Conservation (phyloP, 768 basidiomycete genomes). For the Epithele typhae region DNA sequence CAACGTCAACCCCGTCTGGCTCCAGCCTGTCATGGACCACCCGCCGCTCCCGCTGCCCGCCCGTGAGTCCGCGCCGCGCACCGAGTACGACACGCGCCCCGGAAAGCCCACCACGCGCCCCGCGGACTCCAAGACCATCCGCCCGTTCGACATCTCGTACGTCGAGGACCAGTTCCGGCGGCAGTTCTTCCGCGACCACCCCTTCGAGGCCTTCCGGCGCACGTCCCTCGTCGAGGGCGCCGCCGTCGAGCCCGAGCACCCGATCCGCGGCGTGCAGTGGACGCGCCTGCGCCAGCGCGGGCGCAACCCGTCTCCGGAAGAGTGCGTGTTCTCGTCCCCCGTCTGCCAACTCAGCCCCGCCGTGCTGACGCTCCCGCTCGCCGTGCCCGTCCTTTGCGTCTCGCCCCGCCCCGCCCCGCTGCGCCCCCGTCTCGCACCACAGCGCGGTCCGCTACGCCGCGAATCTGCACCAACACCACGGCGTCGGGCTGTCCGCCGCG, state of each 20-base stretch:
- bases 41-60: slow-evolving; percentile 88
- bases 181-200: slow-evolving; percentile 94
- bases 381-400: too few species aligned
- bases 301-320: slow-evolving; percentile 81
- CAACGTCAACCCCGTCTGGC: slow-evolving; percentile 74
- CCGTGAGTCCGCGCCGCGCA: slow-evolving; percentile 57
- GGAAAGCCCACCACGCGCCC: slow-evolving; percentile 9
- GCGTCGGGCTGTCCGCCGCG: slow-evolving; percentile 65
- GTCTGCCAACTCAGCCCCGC: not conserved
- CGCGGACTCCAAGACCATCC: slow-evolving; percentile 14
- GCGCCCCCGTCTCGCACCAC: not conserved
- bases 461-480: slow-evolving; percentile 67
- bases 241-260: slow-evolving; percentile 50
- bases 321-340: slow-evolving; percentile 50
- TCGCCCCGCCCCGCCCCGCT: not conserved
- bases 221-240: slow-evolving; percentile 70
- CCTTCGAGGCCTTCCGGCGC: slow-evolving; percentile 90
- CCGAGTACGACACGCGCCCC: slow-evolving; percentile 43
- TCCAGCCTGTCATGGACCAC: slow-evolving; percentile 75
- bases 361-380: slow-evolving; percentile 8
- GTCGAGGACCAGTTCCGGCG: slow-evolving; percentile 81
- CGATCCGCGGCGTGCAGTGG: slow-evolving; percentile 64
- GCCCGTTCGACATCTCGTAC: slow-evolving; percentile 63
- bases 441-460: slow-evolving; percentile 81
- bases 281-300: slow-evolving; percentile 75